phyloP scores from a whole-genome alignment of 1,139 yeast species.

The Yamadazyma conglobata region DNA sequence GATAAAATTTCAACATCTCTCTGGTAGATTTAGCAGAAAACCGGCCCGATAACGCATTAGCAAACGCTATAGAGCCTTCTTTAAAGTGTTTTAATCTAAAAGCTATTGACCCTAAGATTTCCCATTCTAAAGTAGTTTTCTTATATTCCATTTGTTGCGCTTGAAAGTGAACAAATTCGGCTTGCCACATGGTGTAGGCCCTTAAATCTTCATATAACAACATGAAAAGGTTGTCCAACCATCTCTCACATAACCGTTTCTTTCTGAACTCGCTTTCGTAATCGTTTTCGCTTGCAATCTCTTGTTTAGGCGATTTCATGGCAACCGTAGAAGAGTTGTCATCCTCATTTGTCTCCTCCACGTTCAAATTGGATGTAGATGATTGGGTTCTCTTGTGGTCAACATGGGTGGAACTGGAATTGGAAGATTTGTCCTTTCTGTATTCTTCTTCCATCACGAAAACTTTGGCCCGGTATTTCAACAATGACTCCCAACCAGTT shows the following conservation, averaged over 20 bases:
- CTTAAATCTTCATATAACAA: constrained; percentile 85
- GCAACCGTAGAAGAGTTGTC: constrained; percentile 37
- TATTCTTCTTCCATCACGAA: constrained; percentile 97
- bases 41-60: constrained; percentile 70
- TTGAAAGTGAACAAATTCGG: constrained; percentile 63
- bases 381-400: constrained; percentile 9
- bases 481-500: constrained; percentile 88
- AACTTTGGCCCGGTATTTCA: constrained; percentile 74
- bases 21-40: constrained; percentile 80
- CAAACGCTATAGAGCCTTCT: constrained; percentile 81
- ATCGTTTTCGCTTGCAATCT: constrained; percentile 15
- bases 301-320: constrained; percentile 35
- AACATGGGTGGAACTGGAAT: constrained; percentile 9
- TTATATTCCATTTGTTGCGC: constrained; percentile 71
- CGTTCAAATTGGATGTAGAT: constrained; percentile 14
- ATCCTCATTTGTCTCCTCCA: constrained; percentile 13
- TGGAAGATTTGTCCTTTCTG: constrained; percentile 38
- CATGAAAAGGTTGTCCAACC: constrained; percentile 89
- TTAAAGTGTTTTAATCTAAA: constrained; percentile 73
- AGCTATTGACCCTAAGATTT: constrained; percentile 79
- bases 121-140: constrained; percentile 92
- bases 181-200: constrained; percentile 87
- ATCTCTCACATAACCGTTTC: constrained; percentile 88
- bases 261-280: constrained; percentile 51
- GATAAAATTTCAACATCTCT: constrained; percentile 67